Evolutionary conservation across 495 filamentous ascomycete species (phyloP), one percentile per base, ranked within the genome.

Genomic region (Jackrogersella multiformis): DNA sequence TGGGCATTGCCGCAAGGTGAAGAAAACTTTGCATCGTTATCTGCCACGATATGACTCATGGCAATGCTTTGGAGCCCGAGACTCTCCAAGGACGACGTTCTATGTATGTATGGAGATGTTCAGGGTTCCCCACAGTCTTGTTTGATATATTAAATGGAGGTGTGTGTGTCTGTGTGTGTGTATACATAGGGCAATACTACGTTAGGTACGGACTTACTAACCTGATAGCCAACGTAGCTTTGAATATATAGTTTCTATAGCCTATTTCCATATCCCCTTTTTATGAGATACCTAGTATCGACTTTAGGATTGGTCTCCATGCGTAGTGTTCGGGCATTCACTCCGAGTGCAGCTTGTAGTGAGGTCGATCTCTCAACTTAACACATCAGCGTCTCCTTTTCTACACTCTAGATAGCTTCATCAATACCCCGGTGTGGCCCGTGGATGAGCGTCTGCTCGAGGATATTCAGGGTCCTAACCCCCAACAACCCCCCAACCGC

Each of bases 71-170:
- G 7, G 24, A 52, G 42, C 51, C 56, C 23, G 24, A 53, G 8
- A 52, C 20, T 20, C 24, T 39, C 30, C 51, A 41, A 56, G 36
- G 23, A 34, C n/a, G 54, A 44, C 20, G 16, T 23, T 21, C 45
- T n/a, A 39, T 38, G 35, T n/a, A 39, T 20, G 5, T 34, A 42
- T 54, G 56, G 30, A 38, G 42, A 56, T 61, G 34, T 20, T 36
- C 44, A 55, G 64, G 64, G 28, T 67, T 67, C 64, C 58, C 58
- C 64, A 62, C 58, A 58, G 53, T 62, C 53, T 53, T 57, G 32
- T 28, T 56, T 48, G 38, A 61, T 53, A 62, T 15, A 56, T 61
- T 61, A 44, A 44, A 58, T 48, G n/a, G n/a, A n/a, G n/a, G n/a
- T n/a, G n/a, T n/a, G n/a, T n/a, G n/a, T n/a, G n/a, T n/a, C n/a